These are phyloP conservation scores for Diaporthe vaccinii DNA, from an alignment of 2,329 filamentous ascomycete species.

Conservation along the genomic window DNA sequence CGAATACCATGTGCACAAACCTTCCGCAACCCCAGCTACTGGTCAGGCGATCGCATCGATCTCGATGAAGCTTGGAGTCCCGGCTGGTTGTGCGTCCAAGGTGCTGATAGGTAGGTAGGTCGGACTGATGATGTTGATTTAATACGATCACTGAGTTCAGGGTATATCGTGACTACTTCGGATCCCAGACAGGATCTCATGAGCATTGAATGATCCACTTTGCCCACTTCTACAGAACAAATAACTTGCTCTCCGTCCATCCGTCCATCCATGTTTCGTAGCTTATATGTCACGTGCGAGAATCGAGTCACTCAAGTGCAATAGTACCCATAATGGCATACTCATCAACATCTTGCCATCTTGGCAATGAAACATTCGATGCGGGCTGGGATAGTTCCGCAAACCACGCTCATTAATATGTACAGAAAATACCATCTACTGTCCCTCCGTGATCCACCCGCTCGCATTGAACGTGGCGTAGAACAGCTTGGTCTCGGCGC, in stretches of 20 bases:
- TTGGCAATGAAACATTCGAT: background rate
- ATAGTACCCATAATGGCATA: background rate
- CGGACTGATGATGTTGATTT: too few relatives aligned
- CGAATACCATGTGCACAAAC: too few relatives aligned
- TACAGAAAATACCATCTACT: constrained; percentile 2
- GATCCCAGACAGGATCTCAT: too few relatives aligned
- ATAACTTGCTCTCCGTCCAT: background rate
- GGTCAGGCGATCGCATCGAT: too few relatives aligned
- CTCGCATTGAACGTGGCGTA: constrained; percentile 51
- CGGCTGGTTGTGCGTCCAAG: too few relatives aligned
- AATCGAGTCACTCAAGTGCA: background rate
- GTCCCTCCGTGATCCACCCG: constrained; percentile 29
- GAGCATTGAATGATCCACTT: background rate
- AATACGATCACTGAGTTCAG: too few relatives aligned
- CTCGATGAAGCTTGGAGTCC: too few relatives aligned
- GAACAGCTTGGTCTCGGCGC: constrained; percentile 57
- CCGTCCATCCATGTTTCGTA: background rate
- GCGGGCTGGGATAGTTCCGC: background rate
- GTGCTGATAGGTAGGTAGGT: too few relatives aligned
- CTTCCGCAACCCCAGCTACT: too few relatives aligned
- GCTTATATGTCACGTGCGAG: background rate
- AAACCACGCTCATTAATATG: background rate
- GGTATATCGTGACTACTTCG: too few relatives aligned
- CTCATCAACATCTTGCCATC: background rate
- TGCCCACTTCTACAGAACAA: background rate